phyloP scores from a whole-genome alignment of 306 rosid genomes.

The Notholithocarpus densiflorus region DNA sequence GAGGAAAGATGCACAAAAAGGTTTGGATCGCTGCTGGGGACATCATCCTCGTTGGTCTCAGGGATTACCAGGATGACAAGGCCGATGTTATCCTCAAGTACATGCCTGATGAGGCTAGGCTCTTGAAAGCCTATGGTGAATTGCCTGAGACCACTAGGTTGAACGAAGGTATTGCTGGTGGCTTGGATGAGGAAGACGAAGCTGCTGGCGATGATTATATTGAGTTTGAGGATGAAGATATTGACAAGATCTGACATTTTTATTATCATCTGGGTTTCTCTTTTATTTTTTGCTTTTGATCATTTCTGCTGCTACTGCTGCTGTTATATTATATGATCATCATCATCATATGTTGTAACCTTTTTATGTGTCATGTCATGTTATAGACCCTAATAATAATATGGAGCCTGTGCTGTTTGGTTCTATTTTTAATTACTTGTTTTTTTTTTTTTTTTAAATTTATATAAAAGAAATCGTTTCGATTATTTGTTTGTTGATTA shows the following conservation, averaged over 20 bases:
- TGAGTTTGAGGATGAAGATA: constrained; percentile 48
- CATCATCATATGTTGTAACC: too few relatives aligned
- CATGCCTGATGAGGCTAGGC: constrained; percentile 46
- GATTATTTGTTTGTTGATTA: too few relatives aligned
- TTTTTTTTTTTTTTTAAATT: too few relatives aligned
- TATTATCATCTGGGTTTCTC: background rate
- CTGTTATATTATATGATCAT: too few relatives aligned
- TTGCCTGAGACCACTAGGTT: constrained; percentile 28
- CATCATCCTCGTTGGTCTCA: constrained; percentile 40
- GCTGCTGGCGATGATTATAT: constrained; percentile 26
- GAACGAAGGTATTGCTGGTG: constrained; percentile 37
- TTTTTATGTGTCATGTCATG: too few relatives aligned
- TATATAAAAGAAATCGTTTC: too few relatives aligned
- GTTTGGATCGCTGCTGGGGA: constrained; percentile 52
- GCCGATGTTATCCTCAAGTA: constrained; percentile 45
- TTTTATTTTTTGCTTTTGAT: background rate
- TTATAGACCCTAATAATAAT: too few relatives aligned
- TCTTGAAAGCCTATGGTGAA: constrained; percentile 39
- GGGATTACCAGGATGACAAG: constrained; percentile 44
- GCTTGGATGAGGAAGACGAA: constrained; percentile 39
- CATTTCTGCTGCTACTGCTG: too few relatives aligned
- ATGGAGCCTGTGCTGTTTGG: too few relatives aligned
- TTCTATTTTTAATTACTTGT: too few relatives aligned
- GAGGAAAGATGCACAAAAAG: constrained; percentile 54
- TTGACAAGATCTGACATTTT: constrained; percentile 31